phyloP scores from a whole-genome alignment of 1,284 basidiomycete species.

The Leccinum insolens region DNA sequence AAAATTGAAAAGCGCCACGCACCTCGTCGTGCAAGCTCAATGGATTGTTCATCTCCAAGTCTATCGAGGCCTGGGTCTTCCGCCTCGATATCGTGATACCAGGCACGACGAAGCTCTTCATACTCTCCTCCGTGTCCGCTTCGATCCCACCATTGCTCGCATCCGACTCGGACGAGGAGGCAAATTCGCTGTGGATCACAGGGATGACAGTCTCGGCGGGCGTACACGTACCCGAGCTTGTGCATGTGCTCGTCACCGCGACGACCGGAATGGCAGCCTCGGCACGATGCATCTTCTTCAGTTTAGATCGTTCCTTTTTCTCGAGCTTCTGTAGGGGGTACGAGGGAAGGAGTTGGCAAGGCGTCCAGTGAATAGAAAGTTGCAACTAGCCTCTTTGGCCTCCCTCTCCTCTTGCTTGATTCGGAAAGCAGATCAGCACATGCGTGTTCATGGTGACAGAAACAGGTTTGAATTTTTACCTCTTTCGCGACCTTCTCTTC shows the following conservation, averaged over 20 bases:
- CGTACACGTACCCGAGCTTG: conserved; percentile 21
- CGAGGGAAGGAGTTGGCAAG: conserved; percentile 5
- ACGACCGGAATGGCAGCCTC: conserved; percentile 34
- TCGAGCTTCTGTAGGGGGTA: conserved; percentile 47
- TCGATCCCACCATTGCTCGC: conserved; percentile 59
- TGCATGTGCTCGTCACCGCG: conserved; percentile 18
- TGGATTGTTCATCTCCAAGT: conserved; percentile 81
- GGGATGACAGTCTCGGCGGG: conserved; percentile 36
- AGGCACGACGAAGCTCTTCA: conserved; percentile 62
- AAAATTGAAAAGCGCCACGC: conserved; percentile 20
- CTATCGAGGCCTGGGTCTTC: conserved; percentile 38
- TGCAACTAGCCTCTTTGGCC: conserved; percentile 48
- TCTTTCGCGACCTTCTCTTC: conserved; percentile 49
- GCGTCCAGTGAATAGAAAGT: neutral
- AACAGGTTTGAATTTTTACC: conserved; percentile 24
- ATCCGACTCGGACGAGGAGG: conserved; percentile 59
- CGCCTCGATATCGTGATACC: conserved; percentile 45
- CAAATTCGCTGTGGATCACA: conserved; percentile 22
- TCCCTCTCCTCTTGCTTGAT: conserved; percentile 53
- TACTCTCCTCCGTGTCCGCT: conserved; percentile 72
- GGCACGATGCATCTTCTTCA: conserved; percentile 51
- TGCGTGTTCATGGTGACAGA: conserved; percentile 1
- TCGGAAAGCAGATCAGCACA: conserved; percentile 22
- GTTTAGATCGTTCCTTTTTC: conserved; percentile 58
- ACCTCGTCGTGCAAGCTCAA: conserved; percentile 84